These are phyloP conservation scores for Backusella parvicylindrica DNA, from an alignment of 192 early-diverging fungal species.

Conservation along the genomic window DNA sequence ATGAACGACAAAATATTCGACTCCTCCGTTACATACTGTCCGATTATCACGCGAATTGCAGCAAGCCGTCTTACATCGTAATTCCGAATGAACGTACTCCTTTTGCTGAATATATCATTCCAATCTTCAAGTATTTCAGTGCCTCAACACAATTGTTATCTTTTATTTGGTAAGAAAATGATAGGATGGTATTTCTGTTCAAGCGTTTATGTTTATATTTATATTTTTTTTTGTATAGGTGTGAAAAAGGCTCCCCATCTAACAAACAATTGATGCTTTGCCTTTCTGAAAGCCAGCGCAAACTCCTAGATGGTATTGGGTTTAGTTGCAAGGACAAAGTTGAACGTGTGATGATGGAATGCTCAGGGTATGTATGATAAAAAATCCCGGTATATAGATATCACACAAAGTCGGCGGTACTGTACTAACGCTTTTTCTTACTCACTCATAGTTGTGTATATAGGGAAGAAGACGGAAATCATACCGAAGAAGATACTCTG, in stretches of 20 bases:
- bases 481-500: slow-evolving; percentile 12
- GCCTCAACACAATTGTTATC: neutral
- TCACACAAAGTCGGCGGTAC: slow-evolving; percentile 6
- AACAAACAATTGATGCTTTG: neutral
- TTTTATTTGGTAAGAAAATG: slow-evolving; percentile 4
- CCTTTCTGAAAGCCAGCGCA: neutral
- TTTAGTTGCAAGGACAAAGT: slow-evolving; percentile 5
- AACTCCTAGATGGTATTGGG: neutral
- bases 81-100: slow-evolving; percentile 9
- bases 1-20: neutral
- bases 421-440: slow-evolving; percentile 8
- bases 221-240: neutral
- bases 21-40: neutral
- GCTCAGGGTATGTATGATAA: slow-evolving; percentile 10
- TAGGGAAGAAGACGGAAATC: slow-evolving; percentile 10
- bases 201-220: neutral
- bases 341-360: slow-evolving; percentile 3
- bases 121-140: slow-evolving; percentile 7
- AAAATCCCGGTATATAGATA: neutral
- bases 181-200: neutral
- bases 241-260: neutral
- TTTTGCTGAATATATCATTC: slow-evolving; percentile 4
- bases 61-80: neutral
- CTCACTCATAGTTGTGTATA: neutral
- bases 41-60: slow-evolving; percentile 10